Conservation (phyloP, 345 rosid genomes). For the Lepidium sativum region DNA sequence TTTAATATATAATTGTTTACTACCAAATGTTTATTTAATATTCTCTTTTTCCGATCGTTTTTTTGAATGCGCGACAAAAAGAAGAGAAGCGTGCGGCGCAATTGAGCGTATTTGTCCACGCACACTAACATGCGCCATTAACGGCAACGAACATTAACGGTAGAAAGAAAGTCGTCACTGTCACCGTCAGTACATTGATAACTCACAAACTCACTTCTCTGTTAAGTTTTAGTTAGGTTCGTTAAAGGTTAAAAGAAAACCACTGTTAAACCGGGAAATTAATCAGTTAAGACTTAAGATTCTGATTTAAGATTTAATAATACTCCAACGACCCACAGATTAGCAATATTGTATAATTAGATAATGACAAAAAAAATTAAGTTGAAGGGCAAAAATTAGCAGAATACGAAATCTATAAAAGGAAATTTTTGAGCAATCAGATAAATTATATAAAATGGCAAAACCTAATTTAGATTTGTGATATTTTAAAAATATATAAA, state of each 20-base stretch:
- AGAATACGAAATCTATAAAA: too few relatives aligned
- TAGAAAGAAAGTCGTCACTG: constrained; percentile 7
- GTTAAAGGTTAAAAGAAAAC: not conserved
- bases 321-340: too few relatives aligned
- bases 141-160: constrained; percentile 42
- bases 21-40: constrained; percentile 7
- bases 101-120: constrained; percentile 11
- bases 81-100: constrained; percentile 32
- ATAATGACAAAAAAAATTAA: too few relatives aligned
- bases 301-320: too few relatives aligned
- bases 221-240: not conserved
- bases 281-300: not conserved
- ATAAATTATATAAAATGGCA: too few relatives aligned
- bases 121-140: constrained; percentile 32
- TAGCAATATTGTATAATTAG: too few relatives aligned
- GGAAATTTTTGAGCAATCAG: too few relatives aligned
- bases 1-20: not conserved
- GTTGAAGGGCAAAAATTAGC: too few relatives aligned
- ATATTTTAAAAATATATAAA: too few relatives aligned
- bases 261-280: not conserved
- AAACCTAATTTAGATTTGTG: too few relatives aligned
- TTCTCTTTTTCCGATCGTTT: constrained; percentile 12
- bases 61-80: constrained; percentile 29
- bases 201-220: not conserved
- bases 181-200: not conserved